Base-by-base conservation (phyloP, 2,329 filamentous ascomycete genomes). In the Colletotrichum sp. region DNA sequence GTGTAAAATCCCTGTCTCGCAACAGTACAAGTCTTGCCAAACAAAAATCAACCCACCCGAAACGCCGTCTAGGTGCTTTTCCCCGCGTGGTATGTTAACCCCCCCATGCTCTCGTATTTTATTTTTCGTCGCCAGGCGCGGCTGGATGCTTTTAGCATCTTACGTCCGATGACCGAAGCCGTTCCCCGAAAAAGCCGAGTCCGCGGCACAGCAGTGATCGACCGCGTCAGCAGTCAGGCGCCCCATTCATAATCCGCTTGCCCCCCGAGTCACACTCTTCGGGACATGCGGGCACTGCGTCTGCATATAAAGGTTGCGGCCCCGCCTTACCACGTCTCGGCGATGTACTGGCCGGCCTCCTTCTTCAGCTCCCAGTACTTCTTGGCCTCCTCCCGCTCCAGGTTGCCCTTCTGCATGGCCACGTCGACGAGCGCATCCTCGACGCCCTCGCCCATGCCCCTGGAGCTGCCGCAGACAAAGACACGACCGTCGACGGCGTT, bases 401-500 rank as follows among this genome's bases (percentile, higher is more conserved):
- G 87, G 81, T 96, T 96, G 13, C 96, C 97, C 89, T 98, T 98
- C 79, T 93, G 89, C 93, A 98, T 98, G 68, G 96, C 95, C 1
- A 98, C 96, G 78, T 98, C 95, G 30, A 98, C 89, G 16, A 99
- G 89, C 0, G 96, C 95, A 63, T 93, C 90, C 83, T 99, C 95
- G 5, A 99, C 97, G 60, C 97, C 97, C 85, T 99, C 97, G 76
- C 97, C 97, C 97, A 99, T 99, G 72, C 97, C 97, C 87, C 95
- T 96, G 82, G 93, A 96, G 85, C 95, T 98, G 66, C 97, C 97
- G 84, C 97, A 99, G 75, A 99, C 97, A 83, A 99, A 99, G 69
- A 99, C 93, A 69, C 97, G 93, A 2, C 97, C 97, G 81, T 99
- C 97, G n/a, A 99, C 89, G 3, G 96, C 93, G 84, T 99, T 99